phyloP scores from a whole-genome alignment of 371 early-diverging fungal genomes.

The Mortierella sp. region DNA sequence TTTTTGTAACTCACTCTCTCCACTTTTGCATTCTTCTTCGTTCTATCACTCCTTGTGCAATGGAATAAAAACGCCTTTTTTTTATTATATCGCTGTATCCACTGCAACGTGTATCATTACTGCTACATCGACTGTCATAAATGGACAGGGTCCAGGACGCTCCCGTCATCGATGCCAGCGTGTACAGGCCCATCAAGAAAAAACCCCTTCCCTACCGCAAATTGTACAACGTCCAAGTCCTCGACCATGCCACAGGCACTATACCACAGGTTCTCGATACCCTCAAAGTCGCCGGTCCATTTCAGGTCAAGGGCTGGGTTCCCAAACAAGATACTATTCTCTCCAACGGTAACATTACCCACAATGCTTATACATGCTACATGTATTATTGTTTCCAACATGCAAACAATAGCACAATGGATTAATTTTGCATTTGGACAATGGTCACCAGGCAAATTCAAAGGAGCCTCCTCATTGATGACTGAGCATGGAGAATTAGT shows the following conservation, averaged over 20 bases:
- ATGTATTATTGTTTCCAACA: not conserved
- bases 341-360: constrained; percentile 3
- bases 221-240: constrained; percentile 29
- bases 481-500: not conserved
- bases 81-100: too few species aligned
- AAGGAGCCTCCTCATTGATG: not conserved
- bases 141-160: not conserved
- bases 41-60: not conserved
- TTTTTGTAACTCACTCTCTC: not conserved
- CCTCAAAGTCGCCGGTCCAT: constrained; percentile 23
- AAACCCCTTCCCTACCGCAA: constrained; percentile 25
- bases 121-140: not conserved
- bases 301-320: constrained; percentile 28
- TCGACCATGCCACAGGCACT: constrained; percentile 23
- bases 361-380: too few species aligned
- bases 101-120: not conserved
- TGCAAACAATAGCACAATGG: not conserved
- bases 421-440: not conserved
- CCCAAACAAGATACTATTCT: constrained; percentile 17
- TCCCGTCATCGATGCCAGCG: constrained; percentile 10
- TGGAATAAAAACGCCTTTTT: not conserved
- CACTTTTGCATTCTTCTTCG: not conserved
- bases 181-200: constrained; percentile 15
- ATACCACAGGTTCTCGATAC: constrained; percentile 20
- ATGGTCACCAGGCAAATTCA: not conserved